Percentiles rank a stretch among this genome's conserved stretches.
Conservation (phyloP, 257 asterid species). For the Primulina eburnea region DNA sequence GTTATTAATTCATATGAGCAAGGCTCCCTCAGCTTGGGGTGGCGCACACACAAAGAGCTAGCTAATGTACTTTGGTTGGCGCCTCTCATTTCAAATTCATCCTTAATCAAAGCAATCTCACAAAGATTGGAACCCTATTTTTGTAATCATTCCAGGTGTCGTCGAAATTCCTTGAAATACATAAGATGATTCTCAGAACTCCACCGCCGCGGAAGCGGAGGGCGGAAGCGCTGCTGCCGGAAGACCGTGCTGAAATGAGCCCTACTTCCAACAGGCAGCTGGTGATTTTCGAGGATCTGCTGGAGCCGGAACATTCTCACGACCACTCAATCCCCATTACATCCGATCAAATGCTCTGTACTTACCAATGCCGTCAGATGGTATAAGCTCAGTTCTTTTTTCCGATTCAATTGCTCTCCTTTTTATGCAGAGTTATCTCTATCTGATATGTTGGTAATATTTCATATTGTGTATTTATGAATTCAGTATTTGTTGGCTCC, state of each 20-base stretch:
- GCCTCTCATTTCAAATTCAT: conserved; percentile 25
- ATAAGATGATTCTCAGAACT: conserved; percentile 70
- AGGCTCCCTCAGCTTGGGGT: too few species aligned
- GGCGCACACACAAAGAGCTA: too few species aligned
- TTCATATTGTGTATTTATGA: too few species aligned
- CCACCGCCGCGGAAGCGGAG: conserved; percentile 80
- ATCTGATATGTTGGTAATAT: too few species aligned
- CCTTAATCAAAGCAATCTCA: neutral
- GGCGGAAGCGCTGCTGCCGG: conserved; percentile 54
- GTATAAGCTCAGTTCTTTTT: conserved; percentile 31
- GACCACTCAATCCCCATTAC: conserved; percentile 37
- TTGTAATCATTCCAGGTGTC: neutral
- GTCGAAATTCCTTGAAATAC: conserved; percentile 1
- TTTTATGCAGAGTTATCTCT: too few species aligned
- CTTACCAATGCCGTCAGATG: conserved; percentile 99
- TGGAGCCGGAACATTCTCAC: conserved; percentile 53
- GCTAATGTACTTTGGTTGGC: conserved; percentile 1
- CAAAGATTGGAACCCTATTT: conserved; percentile 28
- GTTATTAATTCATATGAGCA: too few species aligned
- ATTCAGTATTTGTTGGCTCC: too few species aligned
- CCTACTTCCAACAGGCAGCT: conserved; percentile 59
- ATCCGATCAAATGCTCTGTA: conserved; percentile 89
- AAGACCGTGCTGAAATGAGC: conserved; percentile 32
- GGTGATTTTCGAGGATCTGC: conserved; percentile 67
- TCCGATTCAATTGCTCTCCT: conserved; percentile 5